Evolutionary conservation across 2,329 filamentous ascomycete genomes (phyloP).

Genomic region (Coniochaeta sp.): DNA sequence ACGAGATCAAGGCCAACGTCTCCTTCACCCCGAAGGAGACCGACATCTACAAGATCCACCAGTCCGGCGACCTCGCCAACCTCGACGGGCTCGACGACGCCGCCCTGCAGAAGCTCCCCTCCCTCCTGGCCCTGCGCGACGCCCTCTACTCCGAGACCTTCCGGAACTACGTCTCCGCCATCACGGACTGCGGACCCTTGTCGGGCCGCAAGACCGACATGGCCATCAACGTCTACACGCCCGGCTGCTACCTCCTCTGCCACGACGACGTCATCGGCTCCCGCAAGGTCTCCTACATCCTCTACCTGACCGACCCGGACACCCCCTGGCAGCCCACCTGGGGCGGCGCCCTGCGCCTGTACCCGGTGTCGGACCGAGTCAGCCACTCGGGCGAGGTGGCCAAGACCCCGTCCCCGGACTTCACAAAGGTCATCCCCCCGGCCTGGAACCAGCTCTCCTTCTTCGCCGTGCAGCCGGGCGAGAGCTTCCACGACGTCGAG

Average conservation of each 20-base stretch:
- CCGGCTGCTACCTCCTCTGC: conserved; percentile 89
- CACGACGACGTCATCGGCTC: conserved; percentile 99
- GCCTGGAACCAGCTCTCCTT: conserved; percentile 97
- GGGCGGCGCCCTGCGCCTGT: conserved; percentile 87
- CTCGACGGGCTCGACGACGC: conserved; percentile 87
- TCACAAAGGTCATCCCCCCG: conserved; percentile 76
- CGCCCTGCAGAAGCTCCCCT: conserved; percentile 78
- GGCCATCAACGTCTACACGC: conserved; percentile 98
- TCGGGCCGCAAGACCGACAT: conserved; percentile 96
- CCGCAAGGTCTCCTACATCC: conserved; percentile 88
- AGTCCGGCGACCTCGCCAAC: conserved; percentile 95
- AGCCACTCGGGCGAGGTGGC: conserved; percentile 66
- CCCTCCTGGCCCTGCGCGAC: conserved; percentile 85
- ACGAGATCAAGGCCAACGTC: conserved; percentile 83
- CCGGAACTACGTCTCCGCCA: conserved; percentile 76
- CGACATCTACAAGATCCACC: conserved; percentile 99
- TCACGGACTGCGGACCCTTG: conserved; percentile 79
- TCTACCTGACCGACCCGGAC: conserved; percentile 92
- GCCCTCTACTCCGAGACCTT: conserved; percentile 88
- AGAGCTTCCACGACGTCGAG: conserved; percentile 98
- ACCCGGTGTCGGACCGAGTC: conserved; percentile 55
- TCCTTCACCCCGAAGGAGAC: conserved; percentile 98
- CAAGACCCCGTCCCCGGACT: conserved; percentile 72
- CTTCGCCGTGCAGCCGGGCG: conserved; percentile 95
- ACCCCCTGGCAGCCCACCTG: conserved; percentile 82